Conservation (phyloP, 2,329 filamentous ascomycete species). For the Claviceps humidiphila region DNA sequence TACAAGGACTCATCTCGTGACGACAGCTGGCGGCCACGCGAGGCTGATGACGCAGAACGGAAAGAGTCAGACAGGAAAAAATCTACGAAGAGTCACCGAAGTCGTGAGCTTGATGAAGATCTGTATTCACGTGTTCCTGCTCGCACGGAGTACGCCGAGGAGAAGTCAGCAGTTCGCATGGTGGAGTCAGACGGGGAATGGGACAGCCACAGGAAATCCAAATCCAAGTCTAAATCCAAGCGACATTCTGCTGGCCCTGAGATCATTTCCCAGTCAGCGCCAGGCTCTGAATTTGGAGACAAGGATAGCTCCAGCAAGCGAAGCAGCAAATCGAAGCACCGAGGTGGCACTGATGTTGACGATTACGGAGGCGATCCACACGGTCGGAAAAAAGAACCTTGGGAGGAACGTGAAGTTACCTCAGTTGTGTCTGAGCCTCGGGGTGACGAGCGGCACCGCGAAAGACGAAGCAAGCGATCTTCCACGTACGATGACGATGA, state of each 20-base stretch:
- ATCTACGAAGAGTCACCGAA: conserved; percentile 17
- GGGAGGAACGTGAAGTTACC: conserved; percentile 33
- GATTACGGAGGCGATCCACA: conserved; percentile 23
- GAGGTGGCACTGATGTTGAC: conserved; percentile 20
- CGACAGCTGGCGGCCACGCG: conserved; percentile 10
- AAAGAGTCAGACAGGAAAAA: conserved; percentile 15
- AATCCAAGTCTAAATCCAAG: conserved; percentile 22
- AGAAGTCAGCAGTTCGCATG: conserved; percentile 9
- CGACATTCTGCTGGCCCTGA: conserved; percentile 18
- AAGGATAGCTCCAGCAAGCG: conserved; percentile 22
- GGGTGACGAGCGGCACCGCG: conserved; percentile 18
- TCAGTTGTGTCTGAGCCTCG: conserved; percentile 36
- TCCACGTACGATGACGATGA: conserved; percentile 29
- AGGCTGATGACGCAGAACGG: conserved; percentile 12
- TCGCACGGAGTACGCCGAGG: conserved; percentile 17
- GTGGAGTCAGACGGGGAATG: conserved; percentile 20
- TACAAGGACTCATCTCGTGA: conserved; percentile 12
- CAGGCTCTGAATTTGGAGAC: conserved; percentile 24
- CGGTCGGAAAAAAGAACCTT: conserved; percentile 25
- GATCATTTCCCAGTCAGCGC: conserved; percentile 19
- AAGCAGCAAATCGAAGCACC: conserved; percentile 27
- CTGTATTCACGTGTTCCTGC: conserved; percentile 14
- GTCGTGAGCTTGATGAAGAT: conserved; percentile 16
- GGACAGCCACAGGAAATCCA: conserved; percentile 21
- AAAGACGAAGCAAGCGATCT: conserved; percentile 16